Conservation (phyloP, 75 land plant species). For the Adiantum capillusveneris region DNA sequence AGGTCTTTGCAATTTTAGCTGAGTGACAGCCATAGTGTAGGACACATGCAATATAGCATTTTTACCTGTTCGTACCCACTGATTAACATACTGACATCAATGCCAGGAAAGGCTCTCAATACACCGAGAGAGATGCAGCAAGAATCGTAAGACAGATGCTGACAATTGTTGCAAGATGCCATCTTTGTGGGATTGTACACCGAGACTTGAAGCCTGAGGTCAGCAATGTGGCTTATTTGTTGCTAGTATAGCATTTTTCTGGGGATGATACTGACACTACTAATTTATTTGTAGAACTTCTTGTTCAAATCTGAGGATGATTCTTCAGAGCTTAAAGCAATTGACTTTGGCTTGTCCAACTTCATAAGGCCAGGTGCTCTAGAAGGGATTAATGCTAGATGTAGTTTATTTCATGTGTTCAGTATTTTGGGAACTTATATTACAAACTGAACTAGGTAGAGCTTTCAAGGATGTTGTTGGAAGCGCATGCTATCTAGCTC, state of each 20-base stretch:
- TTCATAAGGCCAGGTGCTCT: conserved; percentile 78
- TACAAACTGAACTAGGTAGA: not conserved
- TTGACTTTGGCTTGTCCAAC: conserved; percentile 96
- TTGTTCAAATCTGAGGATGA: conserved; percentile 78
- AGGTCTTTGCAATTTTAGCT: conserved; percentile 25
- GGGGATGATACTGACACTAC: not conserved
- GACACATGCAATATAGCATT: no score
- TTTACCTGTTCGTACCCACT: no score
- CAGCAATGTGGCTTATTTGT: conserved; percentile 1
- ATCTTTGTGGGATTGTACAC: conserved; percentile 90
- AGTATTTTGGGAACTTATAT: not conserved
- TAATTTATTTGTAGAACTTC: conserved; percentile 79
- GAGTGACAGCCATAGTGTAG: no score
- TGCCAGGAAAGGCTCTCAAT: conserved; percentile 76
- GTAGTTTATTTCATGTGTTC: not conserved
- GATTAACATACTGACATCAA: no score
- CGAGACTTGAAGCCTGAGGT: conserved; percentile 99
- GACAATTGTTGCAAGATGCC: conserved; percentile 94
- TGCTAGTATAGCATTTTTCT: not conserved
- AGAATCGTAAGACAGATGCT: conserved; percentile 93
- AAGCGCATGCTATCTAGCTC: conserved; percentile 14
- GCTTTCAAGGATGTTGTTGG: conserved; percentile 15
- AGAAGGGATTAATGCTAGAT: not conserved
- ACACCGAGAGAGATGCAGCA: conserved; percentile 96
- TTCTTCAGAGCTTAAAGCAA: conserved; percentile 83